Evolutionary conservation across 1,139 yeast genomes (phyloP).

Genomic region (Yamadazyma conglobata): DNA sequence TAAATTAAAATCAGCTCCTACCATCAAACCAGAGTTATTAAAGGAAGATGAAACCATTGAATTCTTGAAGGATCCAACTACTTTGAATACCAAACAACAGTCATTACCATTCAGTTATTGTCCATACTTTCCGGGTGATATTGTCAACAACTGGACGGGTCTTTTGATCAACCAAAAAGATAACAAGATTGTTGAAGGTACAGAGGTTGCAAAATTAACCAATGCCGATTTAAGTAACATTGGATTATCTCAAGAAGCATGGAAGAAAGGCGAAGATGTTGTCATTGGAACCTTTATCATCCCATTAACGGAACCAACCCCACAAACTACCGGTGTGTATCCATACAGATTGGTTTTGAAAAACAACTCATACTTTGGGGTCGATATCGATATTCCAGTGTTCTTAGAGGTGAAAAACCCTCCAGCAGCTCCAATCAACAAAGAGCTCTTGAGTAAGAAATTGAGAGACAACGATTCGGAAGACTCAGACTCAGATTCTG

Average conservation of each 20-base stretch:
- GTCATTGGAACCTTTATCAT: conserved; percentile 69
- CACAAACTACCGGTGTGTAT: conserved; percentile 57
- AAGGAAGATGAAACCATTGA: conserved; percentile 55
- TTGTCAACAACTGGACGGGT: conserved; percentile 63
- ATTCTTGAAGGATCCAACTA: conserved; percentile 67
- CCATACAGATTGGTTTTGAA: conserved; percentile 64
- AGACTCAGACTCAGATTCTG: conserved; percentile 42
- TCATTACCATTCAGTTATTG: conserved; percentile 58
- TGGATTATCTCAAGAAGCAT: conserved; percentile 44
- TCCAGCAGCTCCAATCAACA: conserved; percentile 25
- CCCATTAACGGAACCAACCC: conserved; percentile 69
- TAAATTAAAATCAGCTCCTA: conserved; percentile 56
- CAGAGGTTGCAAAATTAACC: conserved; percentile 53
- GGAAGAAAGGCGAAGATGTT: conserved; percentile 49
- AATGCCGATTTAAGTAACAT: conserved; percentile 57
- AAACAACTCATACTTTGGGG: conserved; percentile 67
- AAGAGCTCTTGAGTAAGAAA: conserved; percentile 16
- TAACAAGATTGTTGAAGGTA: conserved; percentile 65
- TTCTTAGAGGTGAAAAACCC: conserved; percentile 57
- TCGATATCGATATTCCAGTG: conserved; percentile 67
- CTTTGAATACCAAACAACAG: conserved; percentile 64
- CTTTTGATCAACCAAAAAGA: conserved; percentile 70
- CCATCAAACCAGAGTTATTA: conserved; percentile 35
- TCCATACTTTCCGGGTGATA: conserved; percentile 66
- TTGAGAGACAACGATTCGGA: conserved; percentile 18